A percentile compares a stretch with the other conserved stretches of the same genome.
phyloP scores from a whole-genome alignment of 441 rosid species.

The Isatis lusitanica region DNA sequence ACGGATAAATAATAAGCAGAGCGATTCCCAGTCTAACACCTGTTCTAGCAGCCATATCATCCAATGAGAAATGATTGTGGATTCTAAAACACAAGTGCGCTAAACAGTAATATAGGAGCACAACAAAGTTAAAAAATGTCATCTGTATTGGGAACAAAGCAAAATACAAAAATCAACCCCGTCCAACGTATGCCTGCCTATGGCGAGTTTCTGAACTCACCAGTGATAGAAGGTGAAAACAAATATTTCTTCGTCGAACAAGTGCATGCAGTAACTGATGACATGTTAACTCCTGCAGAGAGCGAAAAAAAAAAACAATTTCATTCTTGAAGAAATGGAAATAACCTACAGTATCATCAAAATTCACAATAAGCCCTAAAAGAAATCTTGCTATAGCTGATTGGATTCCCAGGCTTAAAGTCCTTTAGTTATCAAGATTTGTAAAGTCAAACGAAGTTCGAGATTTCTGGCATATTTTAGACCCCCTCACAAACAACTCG shows the following conservation, averaged over 20 bases:
- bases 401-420: slow-evolving; percentile 8
- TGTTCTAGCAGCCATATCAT: slow-evolving; percentile 6
- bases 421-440: slow-evolving; percentile 20
- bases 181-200: background rate
- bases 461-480: slow-evolving; percentile 11
- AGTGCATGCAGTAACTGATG: slow-evolving; percentile 80
- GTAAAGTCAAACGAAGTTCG: background rate
- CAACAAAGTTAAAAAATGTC: background rate
- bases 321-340: slow-evolving; percentile 7
- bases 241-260: slow-evolving; percentile 74
- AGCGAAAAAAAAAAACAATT: background rate
- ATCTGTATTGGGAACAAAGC: slow-evolving; percentile 7
- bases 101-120: slow-evolving; percentile 5
- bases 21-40: background rate
- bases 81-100: background rate
- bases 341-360: slow-evolving; percentile 5
- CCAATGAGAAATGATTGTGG: background rate
- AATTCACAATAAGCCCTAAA: background rate
- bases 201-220: slow-evolving; percentile 48
- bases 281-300: slow-evolving; percentile 73
- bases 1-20: background rate
- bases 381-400: slow-evolving; percentile 7
- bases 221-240: slow-evolving; percentile 78
- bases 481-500: slow-evolving; percentile 17
- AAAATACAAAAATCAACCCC: background rate